These are phyloP conservation scores for Rhizopus stolonifer DNA, from an alignment of 371 early-diverging fungal species.

Conservation along the genomic window DNA sequence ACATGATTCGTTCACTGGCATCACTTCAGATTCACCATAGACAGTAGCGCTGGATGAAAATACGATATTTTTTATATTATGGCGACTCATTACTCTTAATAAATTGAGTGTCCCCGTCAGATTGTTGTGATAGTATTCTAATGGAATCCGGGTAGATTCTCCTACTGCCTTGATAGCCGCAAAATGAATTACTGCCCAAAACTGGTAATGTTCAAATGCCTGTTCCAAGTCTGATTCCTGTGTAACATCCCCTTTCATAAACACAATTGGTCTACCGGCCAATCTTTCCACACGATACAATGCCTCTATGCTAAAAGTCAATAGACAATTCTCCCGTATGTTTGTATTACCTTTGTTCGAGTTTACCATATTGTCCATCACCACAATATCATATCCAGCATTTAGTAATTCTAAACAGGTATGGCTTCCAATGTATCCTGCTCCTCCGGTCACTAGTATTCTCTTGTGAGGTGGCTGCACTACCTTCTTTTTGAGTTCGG, in stretches of 20 bases:
- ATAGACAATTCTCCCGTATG: conserved; percentile 19
- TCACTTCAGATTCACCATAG: conserved; percentile 65
- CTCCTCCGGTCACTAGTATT: conserved; percentile 89
- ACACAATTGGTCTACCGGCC: conserved; percentile 44
- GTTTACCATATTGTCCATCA: conserved; percentile 81
- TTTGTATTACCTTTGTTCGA: conserved; percentile 55
- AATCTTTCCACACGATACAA: conserved; percentile 45
- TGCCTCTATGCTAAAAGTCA: conserved; percentile 37
- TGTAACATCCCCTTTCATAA: conserved; percentile 46
- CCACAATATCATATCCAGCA: conserved; percentile 71
- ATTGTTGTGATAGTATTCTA: conserved; percentile 61
- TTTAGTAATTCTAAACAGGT: conserved; percentile 78
- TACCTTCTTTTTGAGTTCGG: conserved; percentile 5
- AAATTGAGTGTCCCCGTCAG: conserved; percentile 78
- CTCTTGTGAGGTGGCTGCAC: conserved; percentile 32
- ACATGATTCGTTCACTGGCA: conserved; percentile 63
- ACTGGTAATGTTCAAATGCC: conserved; percentile 65
- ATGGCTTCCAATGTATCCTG: conserved; percentile 92
- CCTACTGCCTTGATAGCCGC: conserved; percentile 89
- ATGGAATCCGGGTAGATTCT: background rate
- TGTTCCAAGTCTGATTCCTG: conserved; percentile 46
- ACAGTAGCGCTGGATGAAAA: too few species aligned
- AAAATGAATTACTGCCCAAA: conserved; percentile 86
- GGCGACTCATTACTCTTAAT: conserved; percentile 63
- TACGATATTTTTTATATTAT: conserved; percentile 68